These are phyloP conservation scores for Ophiocordyceps camponoti-saundersi DNA, from an alignment of 2,329 filamentous ascomycete species.

Conservation along the genomic window DNA sequence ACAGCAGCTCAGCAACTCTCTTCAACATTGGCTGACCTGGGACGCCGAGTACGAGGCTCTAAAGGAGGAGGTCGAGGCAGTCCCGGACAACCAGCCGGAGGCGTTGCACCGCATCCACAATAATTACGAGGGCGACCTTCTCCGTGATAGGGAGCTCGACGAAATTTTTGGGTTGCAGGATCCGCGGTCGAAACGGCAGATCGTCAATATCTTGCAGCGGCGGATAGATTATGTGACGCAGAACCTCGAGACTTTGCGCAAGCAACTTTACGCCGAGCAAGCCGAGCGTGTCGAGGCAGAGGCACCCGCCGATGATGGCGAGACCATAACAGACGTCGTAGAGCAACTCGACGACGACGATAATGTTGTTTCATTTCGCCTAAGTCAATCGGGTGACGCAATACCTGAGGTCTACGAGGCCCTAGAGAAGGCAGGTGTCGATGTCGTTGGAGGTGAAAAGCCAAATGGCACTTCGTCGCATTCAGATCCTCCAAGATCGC, in stretches of 20 bases:
- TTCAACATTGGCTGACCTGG: constrained; percentile 81
- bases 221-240: constrained; percentile 79
- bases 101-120: constrained; percentile 41
- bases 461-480: neutral
- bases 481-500: neutral
- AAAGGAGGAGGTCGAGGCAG: constrained; percentile 57
- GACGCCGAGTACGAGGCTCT: constrained; percentile 84
- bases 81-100: constrained; percentile 24
- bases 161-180: constrained; percentile 22
- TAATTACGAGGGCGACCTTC: constrained; percentile 43
- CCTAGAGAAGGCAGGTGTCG: constrained; percentile 59
- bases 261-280: constrained; percentile 52
- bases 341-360: constrained; percentile 86
- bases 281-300: constrained; percentile 52
- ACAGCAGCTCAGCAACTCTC: constrained; percentile 47
- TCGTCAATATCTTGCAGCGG: constrained; percentile 46
- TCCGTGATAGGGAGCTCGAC: constrained; percentile 38
- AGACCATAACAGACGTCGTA: constrained; percentile 77
- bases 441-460: constrained; percentile 18
- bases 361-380: constrained; percentile 55
- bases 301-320: constrained; percentile 46
- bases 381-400: constrained; percentile 49
- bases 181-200: constrained; percentile 18
- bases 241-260: constrained; percentile 60
- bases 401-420: constrained; percentile 54